Conservation (phyloP, 2,329 filamentous ascomycete species). For the Penicillium sp. region DNA sequence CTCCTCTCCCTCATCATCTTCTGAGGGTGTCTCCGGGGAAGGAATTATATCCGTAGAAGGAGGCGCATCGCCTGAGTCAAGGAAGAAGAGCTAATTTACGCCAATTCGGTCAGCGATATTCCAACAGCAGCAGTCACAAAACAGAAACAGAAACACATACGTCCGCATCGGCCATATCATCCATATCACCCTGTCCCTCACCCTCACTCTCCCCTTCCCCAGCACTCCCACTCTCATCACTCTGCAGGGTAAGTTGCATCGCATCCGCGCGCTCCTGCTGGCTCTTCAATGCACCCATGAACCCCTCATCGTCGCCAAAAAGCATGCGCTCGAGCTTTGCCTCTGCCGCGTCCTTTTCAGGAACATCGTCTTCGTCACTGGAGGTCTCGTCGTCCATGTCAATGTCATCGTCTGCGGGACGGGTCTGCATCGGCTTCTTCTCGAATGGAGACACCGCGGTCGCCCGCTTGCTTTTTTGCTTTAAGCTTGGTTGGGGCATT, state of each 20-base stretch:
- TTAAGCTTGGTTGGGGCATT: slow-evolving; percentile 35
- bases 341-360: slow-evolving; percentile 80
- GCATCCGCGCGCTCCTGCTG: slow-evolving; percentile 50
- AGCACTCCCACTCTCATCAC: slow-evolving; percentile 31
- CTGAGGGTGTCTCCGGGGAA: slow-evolving; percentile 43
- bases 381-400: slow-evolving; percentile 33
- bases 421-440: slow-evolving; percentile 18
- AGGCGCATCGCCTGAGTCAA: slow-evolving; percentile 67
- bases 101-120: background rate
- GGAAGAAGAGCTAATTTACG: slow-evolving; percentile 69
- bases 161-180: slow-evolving; percentile 75
- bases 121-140: background rate
- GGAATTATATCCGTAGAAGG: slow-evolving; percentile 35
- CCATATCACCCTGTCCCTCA: slow-evolving; percentile 54
- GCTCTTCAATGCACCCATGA: slow-evolving; percentile 72
- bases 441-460: slow-evolving; percentile 30
- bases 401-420: slow-evolving; percentile 27
- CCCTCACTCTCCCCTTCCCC: slow-evolving; percentile 50
- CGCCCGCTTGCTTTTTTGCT: slow-evolving; percentile 35
- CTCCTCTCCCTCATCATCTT: slow-evolving; percentile 38
- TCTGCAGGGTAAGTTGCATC: slow-evolving; percentile 41
- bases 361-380: slow-evolving; percentile 33
- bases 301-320: slow-evolving; percentile 84
- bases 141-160: slow-evolving; percentile 42
- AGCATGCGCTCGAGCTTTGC: slow-evolving; percentile 85